Percentiles rank a stretch among this genome's conserved stretches.
These are phyloP conservation scores for Afroboletus lepidellus DNA, from an alignment of 1,284 basidiomycete species.

Conservation along the genomic window DNA sequence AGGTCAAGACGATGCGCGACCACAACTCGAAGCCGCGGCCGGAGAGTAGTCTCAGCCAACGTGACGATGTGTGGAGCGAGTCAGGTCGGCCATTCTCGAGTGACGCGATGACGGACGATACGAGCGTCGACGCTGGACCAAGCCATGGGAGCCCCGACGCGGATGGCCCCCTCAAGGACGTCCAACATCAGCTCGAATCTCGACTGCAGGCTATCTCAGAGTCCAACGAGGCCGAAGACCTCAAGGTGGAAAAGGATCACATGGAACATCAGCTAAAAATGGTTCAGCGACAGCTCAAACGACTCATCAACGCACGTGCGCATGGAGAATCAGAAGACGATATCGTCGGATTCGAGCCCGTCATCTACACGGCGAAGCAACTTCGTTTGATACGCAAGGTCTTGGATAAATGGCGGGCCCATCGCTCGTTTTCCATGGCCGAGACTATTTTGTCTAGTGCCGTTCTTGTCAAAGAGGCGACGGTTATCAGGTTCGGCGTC, in stretches of 20 bases:
- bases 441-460: slow-evolving; percentile 86
- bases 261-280: slow-evolving; percentile 85
- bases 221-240: slow-evolving; percentile 75
- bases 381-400: slow-evolving; percentile 78
- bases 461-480: slow-evolving; percentile 90
- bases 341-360: slow-evolving; percentile 66
- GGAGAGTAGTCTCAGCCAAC: slow-evolving; percentile 80
- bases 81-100: slow-evolving; percentile 69
- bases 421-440: slow-evolving; percentile 88
- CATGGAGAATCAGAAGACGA: slow-evolving; percentile 69
- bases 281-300: slow-evolving; percentile 81
- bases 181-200: slow-evolving; percentile 70
- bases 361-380: slow-evolving; percentile 79
- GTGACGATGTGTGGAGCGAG: slow-evolving; percentile 86
- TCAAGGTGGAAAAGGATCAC: slow-evolving; percentile 86
- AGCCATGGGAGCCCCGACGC: slow-evolving; percentile 67
- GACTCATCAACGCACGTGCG: slow-evolving; percentile 76
- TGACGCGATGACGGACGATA: slow-evolving; percentile 80
- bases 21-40: slow-evolving; percentile 70
- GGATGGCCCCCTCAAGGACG: slow-evolving; percentile 62
- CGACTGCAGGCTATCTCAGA: slow-evolving; percentile 73
- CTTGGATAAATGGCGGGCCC: slow-evolving; percentile 80
- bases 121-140: slow-evolving; percentile 68
- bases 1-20: slow-evolving; percentile 87
- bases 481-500: slow-evolving; percentile 77